These are phyloP conservation scores for Bidens hawaiensis DNA, from an alignment of 140 eudicot genomes.

Conservation along the genomic window DNA sequence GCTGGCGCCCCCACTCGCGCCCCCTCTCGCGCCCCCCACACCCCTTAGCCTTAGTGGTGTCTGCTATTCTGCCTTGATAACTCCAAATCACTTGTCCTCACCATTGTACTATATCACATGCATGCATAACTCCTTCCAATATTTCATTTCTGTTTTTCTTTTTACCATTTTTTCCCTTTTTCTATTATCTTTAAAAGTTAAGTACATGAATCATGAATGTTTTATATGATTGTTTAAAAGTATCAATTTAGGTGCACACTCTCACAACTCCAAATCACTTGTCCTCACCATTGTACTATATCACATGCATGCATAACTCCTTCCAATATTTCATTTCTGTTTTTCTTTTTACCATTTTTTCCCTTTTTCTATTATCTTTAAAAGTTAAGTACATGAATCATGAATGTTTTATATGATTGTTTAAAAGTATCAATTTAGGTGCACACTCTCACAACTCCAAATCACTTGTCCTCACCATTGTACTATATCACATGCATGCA, in stretches of 20 bases:
- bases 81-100: conserved; percentile 32
- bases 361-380: too few relatives aligned
- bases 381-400: too few relatives aligned
- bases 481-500: too few relatives aligned
- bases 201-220: background rate
- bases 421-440: too few relatives aligned
- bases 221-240: too few relatives aligned
- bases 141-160: conserved; percentile 1
- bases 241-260: too few relatives aligned
- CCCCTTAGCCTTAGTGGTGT: too few relatives aligned
- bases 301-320: conserved; percentile 35
- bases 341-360: too few relatives aligned
- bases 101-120: conserved; percentile 38
- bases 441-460: conserved; percentile 38
- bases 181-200: background rate
- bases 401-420: too few relatives aligned
- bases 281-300: conserved; percentile 31
- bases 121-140: conserved; percentile 19
- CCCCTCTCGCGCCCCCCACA: too few relatives aligned
- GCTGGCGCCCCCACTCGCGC: too few relatives aligned
- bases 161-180: background rate
- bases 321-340: conserved; percentile 1
- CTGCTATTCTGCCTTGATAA: conserved; percentile 31
- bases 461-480: conserved; percentile 30
- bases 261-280: conserved; percentile 34